Evolutionary conservation across 148 eudicot species (phyloP), one percentile per base, ranked within the genome.

Genomic region (Beta vulgaris): DNA sequence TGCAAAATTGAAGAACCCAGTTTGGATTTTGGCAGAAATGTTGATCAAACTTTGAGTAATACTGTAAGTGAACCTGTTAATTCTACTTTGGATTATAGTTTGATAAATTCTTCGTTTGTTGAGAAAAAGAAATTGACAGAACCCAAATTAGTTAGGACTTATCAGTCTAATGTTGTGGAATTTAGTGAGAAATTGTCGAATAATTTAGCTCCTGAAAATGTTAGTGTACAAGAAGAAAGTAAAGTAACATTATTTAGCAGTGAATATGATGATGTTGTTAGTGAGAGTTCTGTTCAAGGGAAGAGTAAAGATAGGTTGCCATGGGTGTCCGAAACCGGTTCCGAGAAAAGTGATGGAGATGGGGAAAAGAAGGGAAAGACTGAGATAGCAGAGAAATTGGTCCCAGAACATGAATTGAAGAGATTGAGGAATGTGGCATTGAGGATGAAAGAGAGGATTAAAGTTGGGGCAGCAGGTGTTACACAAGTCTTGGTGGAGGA

Each of bases 371-470:
- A 73, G 61, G 84, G 87, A 39, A 89, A 89, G 48, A 81, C 90
- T 13, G 81, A 74, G 34, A 40, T 87, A 74, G 94, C 94, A 0
- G 98, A 95, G 85, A 85, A 77, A 80, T 49, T 77, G 73, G 82
- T 95, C 39, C 99, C 97, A 2, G 98, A 89, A 59, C 74, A 74
- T 51, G 97, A 92, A 59, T 39, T 95, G 75, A 91, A 80, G 82
- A 92, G 99, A 86, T 83, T 95, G 12, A 92, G 93, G 88, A 95
- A 91, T 77, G 83, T 88, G 64, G 88, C 99, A 34, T 81, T 89
- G 87, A 89, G 97, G 80, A 95, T 92, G 97, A 82, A 86, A 43
- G 98, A 95, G 82, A 88, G 98, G 82, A 77, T 86, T 2, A 91
- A 88, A 70, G 97, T 95, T 32, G 94, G 98, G 11, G 79, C 83